Conservation (phyloP, 352 stramenopile genomes). For the Globisporangium cederbergense region DNA sequence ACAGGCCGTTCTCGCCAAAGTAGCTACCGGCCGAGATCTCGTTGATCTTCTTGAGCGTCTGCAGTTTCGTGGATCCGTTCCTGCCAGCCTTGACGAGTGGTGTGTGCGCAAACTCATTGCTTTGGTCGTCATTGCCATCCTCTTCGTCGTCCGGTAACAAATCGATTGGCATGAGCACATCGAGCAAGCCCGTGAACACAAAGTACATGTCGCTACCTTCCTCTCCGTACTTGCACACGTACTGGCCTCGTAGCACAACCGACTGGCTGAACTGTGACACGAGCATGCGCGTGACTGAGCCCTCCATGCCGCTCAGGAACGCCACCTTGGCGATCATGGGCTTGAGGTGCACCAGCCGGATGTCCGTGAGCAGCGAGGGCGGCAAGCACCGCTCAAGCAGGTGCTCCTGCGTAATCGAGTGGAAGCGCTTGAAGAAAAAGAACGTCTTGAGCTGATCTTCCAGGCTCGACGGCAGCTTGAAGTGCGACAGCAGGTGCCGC, state of each 20-base stretch:
- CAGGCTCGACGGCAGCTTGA: slow-evolving; percentile 27
- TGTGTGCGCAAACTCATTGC: neutral
- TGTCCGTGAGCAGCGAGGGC: slow-evolving; percentile 44
- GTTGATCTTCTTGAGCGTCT: slow-evolving; percentile 32
- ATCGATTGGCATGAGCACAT: slow-evolving; percentile 23
- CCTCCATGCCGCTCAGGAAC: slow-evolving; percentile 40
- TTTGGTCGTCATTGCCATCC: slow-evolving; percentile 1
- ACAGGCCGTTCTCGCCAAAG: slow-evolving; percentile 41
- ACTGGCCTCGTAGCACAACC: slow-evolving; percentile 32
- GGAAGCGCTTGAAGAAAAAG: slow-evolving; percentile 48
- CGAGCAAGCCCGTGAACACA: slow-evolving; percentile 42
- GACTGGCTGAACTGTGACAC: slow-evolving; percentile 43
- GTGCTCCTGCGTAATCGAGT: slow-evolving; percentile 50
- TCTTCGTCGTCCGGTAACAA: neutral
- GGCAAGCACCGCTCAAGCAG: slow-evolving; percentile 39
- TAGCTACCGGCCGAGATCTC: slow-evolving; percentile 30
- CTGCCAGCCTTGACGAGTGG: neutral
- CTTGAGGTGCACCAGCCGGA: slow-evolving; percentile 40
- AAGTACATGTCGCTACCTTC: slow-evolving; percentile 57
- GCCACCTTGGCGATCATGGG: slow-evolving; percentile 54
- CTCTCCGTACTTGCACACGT: slow-evolving; percentile 35
- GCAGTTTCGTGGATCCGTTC: neutral
- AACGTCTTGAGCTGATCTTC: slow-evolving; percentile 38
- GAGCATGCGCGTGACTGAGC: slow-evolving; percentile 39
- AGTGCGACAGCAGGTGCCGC: slow-evolving; percentile 36